Percentiles rank a stretch among this genome's conserved stretches.
Evolutionary conservation across 805 yeast genomes (phyloP).

Genomic region (Metschnikowia sp.): DNA sequence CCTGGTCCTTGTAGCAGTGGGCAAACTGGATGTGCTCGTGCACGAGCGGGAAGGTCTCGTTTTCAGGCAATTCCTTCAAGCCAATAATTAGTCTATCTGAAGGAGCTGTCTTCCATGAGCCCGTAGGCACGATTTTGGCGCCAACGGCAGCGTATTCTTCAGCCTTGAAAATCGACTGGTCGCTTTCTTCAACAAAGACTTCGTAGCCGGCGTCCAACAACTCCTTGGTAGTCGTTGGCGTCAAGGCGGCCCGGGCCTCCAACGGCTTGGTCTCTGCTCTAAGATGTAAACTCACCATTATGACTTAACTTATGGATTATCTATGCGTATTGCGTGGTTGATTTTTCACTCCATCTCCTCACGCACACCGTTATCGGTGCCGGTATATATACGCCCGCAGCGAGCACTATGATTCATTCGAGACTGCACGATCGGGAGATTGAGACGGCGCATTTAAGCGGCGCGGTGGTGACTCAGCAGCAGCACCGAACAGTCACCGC

Average conservation of each 20-base stretch:
- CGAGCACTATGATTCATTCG: slow-evolving; percentile 5
- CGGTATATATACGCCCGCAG: slow-evolving; percentile 4
- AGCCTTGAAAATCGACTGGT: slow-evolving; percentile 74
- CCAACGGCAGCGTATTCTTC: slow-evolving; percentile 80
- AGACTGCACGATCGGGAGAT: slow-evolving; percentile 1
- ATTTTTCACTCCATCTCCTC: not conserved
- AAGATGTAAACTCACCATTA: slow-evolving; percentile 66
- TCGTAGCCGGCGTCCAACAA: slow-evolving; percentile 84
- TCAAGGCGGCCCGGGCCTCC: slow-evolving; percentile 95
- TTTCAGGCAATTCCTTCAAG: slow-evolving; percentile 92
- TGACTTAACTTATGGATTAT: not conserved
- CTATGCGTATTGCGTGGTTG: not conserved
- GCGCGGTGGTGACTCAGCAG: slow-evolving; percentile 10
- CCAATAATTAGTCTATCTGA: slow-evolving; percentile 86
- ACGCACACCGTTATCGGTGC: slow-evolving; percentile 2
- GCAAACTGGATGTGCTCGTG: slow-evolving; percentile 99
- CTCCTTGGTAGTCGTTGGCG: slow-evolving; percentile 85
- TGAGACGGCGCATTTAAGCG: not conserved
- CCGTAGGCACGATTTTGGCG: slow-evolving; percentile 84
- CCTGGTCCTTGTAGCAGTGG: slow-evolving; percentile 97
- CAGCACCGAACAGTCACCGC: not conserved
- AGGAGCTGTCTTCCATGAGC: slow-evolving; percentile 93
- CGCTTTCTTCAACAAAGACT: slow-evolving; percentile 82
- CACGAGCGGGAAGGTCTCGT: slow-evolving; percentile 80
- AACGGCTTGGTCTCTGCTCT: slow-evolving; percentile 97